These are phyloP conservation scores for Tolypocladium album DNA, from an alignment of 2,329 filamentous ascomycete species.

Conservation along the genomic window DNA sequence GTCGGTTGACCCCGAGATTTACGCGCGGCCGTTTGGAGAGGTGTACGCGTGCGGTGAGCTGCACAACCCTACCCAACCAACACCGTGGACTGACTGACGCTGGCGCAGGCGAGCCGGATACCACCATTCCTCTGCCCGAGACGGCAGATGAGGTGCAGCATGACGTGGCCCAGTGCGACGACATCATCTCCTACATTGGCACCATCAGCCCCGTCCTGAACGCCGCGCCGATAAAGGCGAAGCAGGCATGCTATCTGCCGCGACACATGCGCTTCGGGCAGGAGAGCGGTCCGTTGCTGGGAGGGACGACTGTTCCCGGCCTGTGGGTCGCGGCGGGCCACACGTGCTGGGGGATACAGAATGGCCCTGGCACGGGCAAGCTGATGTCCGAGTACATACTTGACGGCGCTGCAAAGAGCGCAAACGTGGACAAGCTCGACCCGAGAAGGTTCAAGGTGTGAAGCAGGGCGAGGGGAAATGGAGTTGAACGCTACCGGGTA, in stretches of 20 bases:
- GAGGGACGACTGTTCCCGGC: slow-evolving; percentile 60
- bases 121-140: slow-evolving; percentile 60
- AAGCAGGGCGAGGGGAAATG: background rate
- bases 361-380: slow-evolving; percentile 78
- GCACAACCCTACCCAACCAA: background rate
- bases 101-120: slow-evolving; percentile 61
- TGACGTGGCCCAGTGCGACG: slow-evolving; percentile 69
- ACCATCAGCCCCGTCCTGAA: slow-evolving; percentile 56
- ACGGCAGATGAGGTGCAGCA: slow-evolving; percentile 65
- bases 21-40: slow-evolving; percentile 77
- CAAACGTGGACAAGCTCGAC: slow-evolving; percentile 55
- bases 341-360: slow-evolving; percentile 98
- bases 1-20: slow-evolving; percentile 80
- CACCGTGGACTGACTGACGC: background rate
- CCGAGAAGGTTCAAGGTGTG: slow-evolving; percentile 52
- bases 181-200: slow-evolving; percentile 69
- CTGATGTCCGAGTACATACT: slow-evolving; percentile 71
- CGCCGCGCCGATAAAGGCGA: slow-evolving; percentile 56
- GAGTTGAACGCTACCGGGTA: background rate
- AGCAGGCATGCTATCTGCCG: slow-evolving; percentile 90
- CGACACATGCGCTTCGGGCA: slow-evolving; percentile 55
- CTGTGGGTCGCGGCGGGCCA: slow-evolving; percentile 80
- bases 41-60: slow-evolving; percentile 78
- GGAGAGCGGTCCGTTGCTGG: slow-evolving; percentile 62
- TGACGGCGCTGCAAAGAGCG: slow-evolving; percentile 59